phyloP scores from a whole-genome alignment of 371 early-diverging fungal species.

The Nosema bombycis region DNA sequence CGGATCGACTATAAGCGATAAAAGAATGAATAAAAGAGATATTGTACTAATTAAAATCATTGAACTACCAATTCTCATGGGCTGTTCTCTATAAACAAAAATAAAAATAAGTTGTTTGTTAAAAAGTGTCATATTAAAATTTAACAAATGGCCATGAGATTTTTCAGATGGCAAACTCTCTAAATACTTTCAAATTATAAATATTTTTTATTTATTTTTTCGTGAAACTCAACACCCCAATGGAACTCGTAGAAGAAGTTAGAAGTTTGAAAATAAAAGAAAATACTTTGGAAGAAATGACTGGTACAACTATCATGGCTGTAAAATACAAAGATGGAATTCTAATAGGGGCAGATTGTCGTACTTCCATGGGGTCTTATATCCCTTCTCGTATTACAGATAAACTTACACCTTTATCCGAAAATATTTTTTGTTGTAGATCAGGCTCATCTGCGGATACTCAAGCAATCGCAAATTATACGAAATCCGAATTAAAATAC shows the following conservation, averaged over 20 bases:
- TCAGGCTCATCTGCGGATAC: slow-evolving; percentile 96
- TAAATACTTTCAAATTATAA: too few species aligned
- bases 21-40: slow-evolving; percentile 2
- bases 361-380: slow-evolving; percentile 88
- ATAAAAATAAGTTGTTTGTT: too few species aligned
- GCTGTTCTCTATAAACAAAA: too few species aligned
- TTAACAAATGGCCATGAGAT: too few species aligned
- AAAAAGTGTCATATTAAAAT: too few species aligned
- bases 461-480: slow-evolving; percentile 88
- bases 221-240: too few species aligned
- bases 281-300: slow-evolving; percentile 23
- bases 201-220: too few species aligned
- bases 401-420: slow-evolving; percentile 90
- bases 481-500: slow-evolving; percentile 72
- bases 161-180: too few species aligned
- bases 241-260: background rate
- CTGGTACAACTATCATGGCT: slow-evolving; percentile 92
- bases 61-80: slow-evolving; percentile 6
- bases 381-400: slow-evolving; percentile 83
- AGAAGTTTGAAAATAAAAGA: background rate
- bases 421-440: slow-evolving; percentile 87
- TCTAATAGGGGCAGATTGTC: slow-evolving; percentile 92
- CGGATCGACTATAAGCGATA: background rate
- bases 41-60: background rate
- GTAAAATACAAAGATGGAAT: slow-evolving; percentile 86